Conservation (phyloP, 192 early-diverging fungal species). For the Backusella westeae region DNA sequence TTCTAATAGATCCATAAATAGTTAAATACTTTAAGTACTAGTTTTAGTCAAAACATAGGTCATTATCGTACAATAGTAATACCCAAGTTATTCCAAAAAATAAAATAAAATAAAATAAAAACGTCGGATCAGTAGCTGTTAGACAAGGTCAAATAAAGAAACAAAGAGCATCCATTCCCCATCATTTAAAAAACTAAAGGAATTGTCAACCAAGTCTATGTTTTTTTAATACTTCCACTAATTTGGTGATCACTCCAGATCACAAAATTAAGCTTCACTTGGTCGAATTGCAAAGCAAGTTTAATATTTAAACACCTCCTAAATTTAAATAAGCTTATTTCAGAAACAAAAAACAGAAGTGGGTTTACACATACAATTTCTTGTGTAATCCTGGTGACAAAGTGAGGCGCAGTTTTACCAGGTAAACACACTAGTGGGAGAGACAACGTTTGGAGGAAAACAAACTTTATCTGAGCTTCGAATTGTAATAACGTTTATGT, state of each 20-base stretch:
- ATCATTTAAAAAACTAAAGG: background rate
- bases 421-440: background rate
- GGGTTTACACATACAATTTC: background rate
- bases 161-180: background rate
- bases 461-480: background rate
- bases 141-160: background rate
- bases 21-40: background rate
- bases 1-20: background rate
- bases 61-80: background rate
- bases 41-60: background rate
- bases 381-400: background rate
- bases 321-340: background rate
- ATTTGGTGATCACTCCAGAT: background rate
- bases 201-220: background rate
- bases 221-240: background rate
- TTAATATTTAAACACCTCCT: background rate
- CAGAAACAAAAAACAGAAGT: background rate
- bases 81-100: background rate
- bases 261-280: background rate
- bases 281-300: background rate
- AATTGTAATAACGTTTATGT: background rate
- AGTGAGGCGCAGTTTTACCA: background rate
- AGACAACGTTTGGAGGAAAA: background rate
- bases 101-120: background rate
- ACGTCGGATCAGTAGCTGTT: background rate